Evolutionary conservation across 495 filamentous ascomycete species (phyloP).

Genomic region (Penicillium manginii): DNA sequence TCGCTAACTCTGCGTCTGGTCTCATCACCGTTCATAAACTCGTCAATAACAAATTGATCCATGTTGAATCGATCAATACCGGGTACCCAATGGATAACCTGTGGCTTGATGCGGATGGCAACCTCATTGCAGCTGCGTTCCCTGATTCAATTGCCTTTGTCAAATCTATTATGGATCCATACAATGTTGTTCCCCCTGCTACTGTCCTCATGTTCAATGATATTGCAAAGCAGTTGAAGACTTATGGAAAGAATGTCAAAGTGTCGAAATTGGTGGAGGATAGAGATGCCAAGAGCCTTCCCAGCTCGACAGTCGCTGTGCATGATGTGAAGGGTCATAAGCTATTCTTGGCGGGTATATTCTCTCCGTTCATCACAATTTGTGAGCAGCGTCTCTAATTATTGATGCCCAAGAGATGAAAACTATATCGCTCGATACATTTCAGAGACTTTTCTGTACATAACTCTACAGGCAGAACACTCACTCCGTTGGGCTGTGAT

Average conservation of each 20-base stretch:
- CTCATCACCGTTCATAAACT: slow-evolving; percentile 31
- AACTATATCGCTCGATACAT: too few relatives aligned
- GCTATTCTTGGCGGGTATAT: slow-evolving; percentile 13
- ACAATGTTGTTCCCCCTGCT: slow-evolving; percentile 17
- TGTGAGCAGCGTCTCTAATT: slow-evolving; percentile 4
- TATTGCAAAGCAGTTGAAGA: neutral
- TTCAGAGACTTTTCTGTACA: too few relatives aligned
- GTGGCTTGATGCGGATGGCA: slow-evolving; percentile 39
- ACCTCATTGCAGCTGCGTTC: slow-evolving; percentile 36
- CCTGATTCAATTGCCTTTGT: slow-evolving; percentile 23
- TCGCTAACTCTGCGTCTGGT: slow-evolving; percentile 27
- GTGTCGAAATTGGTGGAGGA: slow-evolving; percentile 16
- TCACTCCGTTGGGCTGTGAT: too few relatives aligned
- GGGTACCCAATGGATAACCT: slow-evolving; percentile 42
- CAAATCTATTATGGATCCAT: slow-evolving; percentile 11
- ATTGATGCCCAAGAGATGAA: too few relatives aligned
- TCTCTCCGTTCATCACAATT: slow-evolving; percentile 17
- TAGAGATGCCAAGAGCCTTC: slow-evolving; percentile 8
- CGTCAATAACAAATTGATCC: slow-evolving; percentile 18
- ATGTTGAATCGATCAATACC: slow-evolving; percentile 31
- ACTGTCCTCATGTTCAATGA: slow-evolving; percentile 8
- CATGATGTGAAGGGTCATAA: slow-evolving; percentile 7
- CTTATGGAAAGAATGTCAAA: neutral
- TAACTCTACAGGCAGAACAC: too few relatives aligned
- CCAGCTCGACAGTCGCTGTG: slow-evolving; percentile 13